Percentiles rank a stretch among this genome's conserved stretches.
These are phyloP conservation scores for Bruguiera parviflora DNA, from an alignment of 345 rosid genomes.

Conservation along the genomic window DNA sequence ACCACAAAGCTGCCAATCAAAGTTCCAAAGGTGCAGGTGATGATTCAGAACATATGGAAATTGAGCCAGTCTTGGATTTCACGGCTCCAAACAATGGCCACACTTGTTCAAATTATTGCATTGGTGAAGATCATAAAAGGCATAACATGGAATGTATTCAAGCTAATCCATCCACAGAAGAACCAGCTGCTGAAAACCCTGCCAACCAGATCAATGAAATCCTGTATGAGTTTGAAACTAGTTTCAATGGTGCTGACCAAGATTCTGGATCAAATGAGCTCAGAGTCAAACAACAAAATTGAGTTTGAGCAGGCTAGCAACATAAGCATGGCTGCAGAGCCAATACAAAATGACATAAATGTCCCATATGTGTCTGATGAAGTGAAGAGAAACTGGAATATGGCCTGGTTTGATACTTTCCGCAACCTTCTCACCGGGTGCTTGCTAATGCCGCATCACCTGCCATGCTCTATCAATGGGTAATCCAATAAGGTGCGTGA, in stretches of 20 bases:
- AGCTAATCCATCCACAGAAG: constrained; percentile 9
- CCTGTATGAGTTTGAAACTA: constrained; percentile 4
- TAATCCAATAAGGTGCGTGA: neutral
- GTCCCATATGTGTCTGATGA: neutral
- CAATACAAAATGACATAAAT: constrained; percentile 7
- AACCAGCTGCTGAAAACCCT: constrained; percentile 3
- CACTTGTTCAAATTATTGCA: neutral
- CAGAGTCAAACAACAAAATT: constrained; percentile 10
- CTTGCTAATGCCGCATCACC: neutral
- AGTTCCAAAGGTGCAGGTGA: constrained; percentile 1
- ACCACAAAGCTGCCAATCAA: neutral
- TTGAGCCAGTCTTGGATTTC: constrained; percentile 1
- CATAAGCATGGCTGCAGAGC: neutral
- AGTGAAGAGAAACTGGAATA: constrained; percentile 9
- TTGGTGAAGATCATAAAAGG: neutral
- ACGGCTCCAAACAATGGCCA: neutral
- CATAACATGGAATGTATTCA: constrained; percentile 15
- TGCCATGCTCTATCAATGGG: neutral
- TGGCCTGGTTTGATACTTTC: neutral
- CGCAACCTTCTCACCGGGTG: neutral
- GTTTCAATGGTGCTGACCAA: neutral
- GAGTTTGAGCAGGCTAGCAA: neutral
- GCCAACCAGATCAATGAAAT: neutral
- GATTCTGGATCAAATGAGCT: constrained; percentile 6
- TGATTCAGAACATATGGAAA: constrained; percentile 11